Percentiles rank a stretch among this genome's conserved stretches.
Conservation (phyloP, 2,329 filamentous ascomycete species). For the Pleurostoma richardsiae region DNA sequence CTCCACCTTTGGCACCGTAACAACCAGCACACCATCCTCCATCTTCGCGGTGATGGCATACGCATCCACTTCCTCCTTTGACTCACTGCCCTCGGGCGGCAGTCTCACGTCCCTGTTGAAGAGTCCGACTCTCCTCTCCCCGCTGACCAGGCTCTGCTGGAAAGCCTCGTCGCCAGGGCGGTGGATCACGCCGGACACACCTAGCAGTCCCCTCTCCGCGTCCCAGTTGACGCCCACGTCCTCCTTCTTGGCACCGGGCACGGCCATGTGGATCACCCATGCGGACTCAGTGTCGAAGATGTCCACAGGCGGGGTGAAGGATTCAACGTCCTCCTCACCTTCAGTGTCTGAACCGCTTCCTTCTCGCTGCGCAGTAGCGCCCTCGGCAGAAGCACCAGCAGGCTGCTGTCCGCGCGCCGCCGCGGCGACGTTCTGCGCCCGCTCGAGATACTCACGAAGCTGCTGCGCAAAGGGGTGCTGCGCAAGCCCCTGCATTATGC, state of each 20-base stretch:
- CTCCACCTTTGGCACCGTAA: slow-evolving; percentile 73
- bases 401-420: neutral
- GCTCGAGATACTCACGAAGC: slow-evolving; percentile 31
- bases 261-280: slow-evolving; percentile 65
- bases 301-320: slow-evolving; percentile 65
- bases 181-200: slow-evolving; percentile 67
- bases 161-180: slow-evolving; percentile 67
- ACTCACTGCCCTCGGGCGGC: slow-evolving; percentile 34
- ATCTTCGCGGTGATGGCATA: slow-evolving; percentile 68
- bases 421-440: slow-evolving; percentile 12
- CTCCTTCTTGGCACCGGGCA: slow-evolving; percentile 75
- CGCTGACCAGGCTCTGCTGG: slow-evolving; percentile 55
- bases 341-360: slow-evolving; percentile 1
- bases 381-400: slow-evolving; percentile 1
- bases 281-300: slow-evolving; percentile 60
- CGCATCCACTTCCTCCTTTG: slow-evolving; percentile 59
- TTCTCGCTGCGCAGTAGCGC: slow-evolving; percentile 1
- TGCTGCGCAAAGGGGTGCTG: slow-evolving; percentile 36
- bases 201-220: slow-evolving; percentile 58
- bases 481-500: slow-evolving; percentile 32
- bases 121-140: slow-evolving; percentile 67
- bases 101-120: slow-evolving; percentile 69
- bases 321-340: slow-evolving; percentile 22
- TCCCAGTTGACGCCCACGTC: slow-evolving; percentile 76
- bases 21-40: slow-evolving; percentile 70